Evolutionary conservation across 352 stramenopile species (phyloP).

Genomic region (Phytophthora crassamura): DNA sequence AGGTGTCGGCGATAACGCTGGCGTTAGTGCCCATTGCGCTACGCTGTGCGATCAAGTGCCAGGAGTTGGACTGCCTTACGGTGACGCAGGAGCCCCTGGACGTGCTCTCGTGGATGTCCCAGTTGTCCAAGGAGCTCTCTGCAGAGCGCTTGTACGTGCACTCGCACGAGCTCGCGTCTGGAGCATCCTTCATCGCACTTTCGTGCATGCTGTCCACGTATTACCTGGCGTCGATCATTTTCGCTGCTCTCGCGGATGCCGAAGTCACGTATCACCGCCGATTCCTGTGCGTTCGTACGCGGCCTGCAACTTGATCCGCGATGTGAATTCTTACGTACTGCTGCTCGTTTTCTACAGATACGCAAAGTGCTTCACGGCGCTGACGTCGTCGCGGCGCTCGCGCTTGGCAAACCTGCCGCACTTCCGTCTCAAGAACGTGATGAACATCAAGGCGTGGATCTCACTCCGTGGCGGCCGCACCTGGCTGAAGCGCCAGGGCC

Average conservation of each 20-base stretch:
- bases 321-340: conserved; percentile 13
- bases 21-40: conserved; percentile 67
- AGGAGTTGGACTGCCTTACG: conserved; percentile 63
- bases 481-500: conserved; percentile 88
- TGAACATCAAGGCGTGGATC: conserved; percentile 93
- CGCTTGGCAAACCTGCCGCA: conserved; percentile 86
- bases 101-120: conserved; percentile 42
- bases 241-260: conserved; percentile 77
- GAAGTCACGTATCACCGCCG: conserved; percentile 88
- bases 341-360: conserved; percentile 50
- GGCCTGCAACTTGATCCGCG: not conserved
- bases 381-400: conserved; percentile 87
- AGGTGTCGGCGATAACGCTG: conserved; percentile 59
- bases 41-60: conserved; percentile 62
- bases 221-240: conserved; percentile 76
- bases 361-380: conserved; percentile 89
- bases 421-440: conserved; percentile 91
- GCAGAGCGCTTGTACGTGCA: conserved; percentile 32
- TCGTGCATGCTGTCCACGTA: conserved; percentile 81
- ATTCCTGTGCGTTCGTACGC: conserved; percentile 58
- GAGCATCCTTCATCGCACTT: conserved; percentile 59
- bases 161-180: conserved; percentile 34
- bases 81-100: conserved; percentile 58
- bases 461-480: conserved; percentile 85
- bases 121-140: conserved; percentile 42